Evolutionary conservation across 2,329 filamentous ascomycete genomes (phyloP), one percentile per base, ranked within the genome.

Genomic region (Falciphora oryzae): DNA sequence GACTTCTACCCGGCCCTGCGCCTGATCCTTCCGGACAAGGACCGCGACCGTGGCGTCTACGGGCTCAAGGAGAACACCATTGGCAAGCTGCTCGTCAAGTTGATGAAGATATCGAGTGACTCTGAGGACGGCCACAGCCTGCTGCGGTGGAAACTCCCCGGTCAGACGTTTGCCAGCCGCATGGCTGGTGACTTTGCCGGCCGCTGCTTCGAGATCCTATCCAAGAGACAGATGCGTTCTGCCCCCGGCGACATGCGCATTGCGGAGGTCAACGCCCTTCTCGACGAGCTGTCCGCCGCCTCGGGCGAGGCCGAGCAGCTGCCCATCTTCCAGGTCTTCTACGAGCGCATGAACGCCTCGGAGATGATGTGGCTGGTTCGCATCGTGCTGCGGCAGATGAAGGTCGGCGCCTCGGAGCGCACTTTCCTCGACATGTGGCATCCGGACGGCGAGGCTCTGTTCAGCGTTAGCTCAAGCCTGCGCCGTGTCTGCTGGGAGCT

Each of bases 401-500:
- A 85, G 71, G 80, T 89, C 3, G 86, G 86, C 18, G 93, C 93
- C 16, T 93, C 92, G 0, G 93, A 97, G 76, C 92, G 90, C 76
- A 97, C 93, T 0, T 85, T 98, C 65, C 84, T 99, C 64, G 85
- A 94, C 70, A 77, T 91, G 31, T 94, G 90, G 90, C 91, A 95
- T 72, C 88, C 88, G 0, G 89, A 94, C 70, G 91, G 86, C 3
- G 89, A 92, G 71, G 84, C 82, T 7, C 77, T 94, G 0, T 98
- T 96, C 77, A 96, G 89, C 72, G 92, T 97, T 4, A 97, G 93
- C 0, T 97, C 92, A 22, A 97, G 90, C 71, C 80, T 99, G 65
- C 86, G 92, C 8, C 85, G 93, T 53, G 94, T 99, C 0, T 99
- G 95, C 72, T 98, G 95, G 94, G 93, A 98, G 74, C 79, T 99